Conservation (phyloP, 345 rosid genomes). For the Isatis tinctoria region DNA sequence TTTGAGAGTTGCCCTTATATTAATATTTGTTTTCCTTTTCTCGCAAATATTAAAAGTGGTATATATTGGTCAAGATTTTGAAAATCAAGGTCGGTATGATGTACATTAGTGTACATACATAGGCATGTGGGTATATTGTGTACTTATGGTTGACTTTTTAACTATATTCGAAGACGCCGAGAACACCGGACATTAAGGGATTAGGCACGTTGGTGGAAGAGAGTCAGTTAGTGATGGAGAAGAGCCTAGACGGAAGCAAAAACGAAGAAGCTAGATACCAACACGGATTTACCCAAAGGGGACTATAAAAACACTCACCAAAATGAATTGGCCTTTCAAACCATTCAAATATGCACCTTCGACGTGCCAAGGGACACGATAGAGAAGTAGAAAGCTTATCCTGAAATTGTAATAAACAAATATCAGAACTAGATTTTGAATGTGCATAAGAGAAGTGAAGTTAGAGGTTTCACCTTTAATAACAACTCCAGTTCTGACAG, state of each 20-base stretch:
- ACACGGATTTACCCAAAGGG: too few relatives aligned
- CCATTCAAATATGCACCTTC: conserved; percentile 93
- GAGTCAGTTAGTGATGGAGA: conserved; percentile 17
- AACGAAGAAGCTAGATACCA: too few relatives aligned
- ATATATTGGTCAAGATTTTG: not conserved
- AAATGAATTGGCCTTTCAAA: too few relatives aligned
- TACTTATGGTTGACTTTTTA: conserved; percentile 10
- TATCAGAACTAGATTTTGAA: not conserved
- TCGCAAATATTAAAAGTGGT: not conserved
- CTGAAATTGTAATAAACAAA: conserved; percentile 42
- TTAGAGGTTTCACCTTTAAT: conserved; percentile 26
- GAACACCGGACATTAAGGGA: conserved; percentile 14
- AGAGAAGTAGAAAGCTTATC: conserved; percentile 64
- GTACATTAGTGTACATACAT: not conserved
- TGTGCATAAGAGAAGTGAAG: conserved; percentile 39
- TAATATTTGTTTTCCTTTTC: not conserved
- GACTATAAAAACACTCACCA: too few relatives aligned
- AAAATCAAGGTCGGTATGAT: not conserved
- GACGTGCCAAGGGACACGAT: conserved; percentile 58
- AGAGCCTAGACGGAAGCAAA: too few relatives aligned
- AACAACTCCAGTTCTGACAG: conserved; percentile 35
- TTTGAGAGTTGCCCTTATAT: too few relatives aligned
- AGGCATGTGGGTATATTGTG: not conserved
- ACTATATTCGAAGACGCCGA: not conserved
- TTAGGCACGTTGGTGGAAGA: conserved; percentile 25